Evolutionary conservation across 202 grass and related monocot genomes (phyloP), one percentile per base, ranked within the genome.

Genomic region (Cymbopogon flexuosus): DNA sequence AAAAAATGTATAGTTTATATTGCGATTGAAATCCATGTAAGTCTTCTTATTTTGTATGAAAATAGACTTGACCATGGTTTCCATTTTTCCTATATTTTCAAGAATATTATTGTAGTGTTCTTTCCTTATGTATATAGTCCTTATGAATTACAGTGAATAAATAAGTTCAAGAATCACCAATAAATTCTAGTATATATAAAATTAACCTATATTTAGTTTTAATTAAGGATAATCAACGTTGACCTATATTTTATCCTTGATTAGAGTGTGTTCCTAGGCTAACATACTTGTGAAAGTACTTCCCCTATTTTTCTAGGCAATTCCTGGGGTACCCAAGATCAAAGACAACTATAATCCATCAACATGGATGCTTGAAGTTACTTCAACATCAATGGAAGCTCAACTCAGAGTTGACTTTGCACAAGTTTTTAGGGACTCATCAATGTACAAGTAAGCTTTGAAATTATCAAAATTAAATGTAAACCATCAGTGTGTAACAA

Each of bases 361-460:
- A 52, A 94, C 94, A 29, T 97, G 91, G 94, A 94, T 97, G 91
- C 23, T 97, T 62, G 91, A 97, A 85, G 86, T 87, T 85, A 94
- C 85, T 34, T 90, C 42, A 45, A 45, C 42, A 15, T 46, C 43
- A 46, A 46, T 62, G 5, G 5, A 89, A 81, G 52, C 36, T 21
- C 84, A 93, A 58, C 62, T 87, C 6, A 59, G 72, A 62, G 23
- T 89, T 24, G 51, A 97, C 83, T 97, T 91, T 87, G 81, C 91
- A 79, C 58, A 88, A 67, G 65, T 94, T 12, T 94, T 90, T n/a
- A 89, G 13, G 71, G 89, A 79, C 35, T 97, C 93, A 5, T 39
- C 63, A 31, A 79, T 88, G 39, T 37, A 4, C 22, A 79, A 60
- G 86, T 88, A 83, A 60, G 74, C 22, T 37, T 45, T 27, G 0